These are phyloP conservation scores for Tephrocybe sp. DNA, from an alignment of 768 basidiomycete genomes.

Conservation along the genomic window DNA sequence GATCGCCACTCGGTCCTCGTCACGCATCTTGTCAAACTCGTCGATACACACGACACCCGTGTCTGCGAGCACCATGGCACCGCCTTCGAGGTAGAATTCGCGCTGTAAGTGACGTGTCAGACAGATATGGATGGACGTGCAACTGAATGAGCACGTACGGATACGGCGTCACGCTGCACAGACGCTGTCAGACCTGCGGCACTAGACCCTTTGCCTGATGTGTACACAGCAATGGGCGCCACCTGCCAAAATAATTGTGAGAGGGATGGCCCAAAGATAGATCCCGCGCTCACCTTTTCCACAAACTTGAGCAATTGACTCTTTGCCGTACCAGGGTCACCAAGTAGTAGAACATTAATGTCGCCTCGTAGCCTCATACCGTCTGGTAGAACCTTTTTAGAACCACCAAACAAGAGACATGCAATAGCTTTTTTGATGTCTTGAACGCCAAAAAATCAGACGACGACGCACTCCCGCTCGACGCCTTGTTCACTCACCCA, in stretches of 20 bases:
- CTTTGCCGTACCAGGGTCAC: conserved; percentile 98
- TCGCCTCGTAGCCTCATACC: conserved; percentile 97
- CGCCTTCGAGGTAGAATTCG: conserved; percentile 98
- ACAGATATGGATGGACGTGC: too few species aligned
- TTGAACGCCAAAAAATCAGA: conserved; percentile 29
- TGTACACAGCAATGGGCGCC: conserved; percentile 97
- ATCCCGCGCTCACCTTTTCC: conserved; percentile 65
- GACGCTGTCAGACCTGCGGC: conserved; percentile 98
- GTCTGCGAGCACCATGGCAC: conserved; percentile 98
- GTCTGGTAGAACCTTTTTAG: conserved; percentile 95
- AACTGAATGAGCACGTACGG: conserved; percentile 53
- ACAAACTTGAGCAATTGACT: conserved; percentile 98
- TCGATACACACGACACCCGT: conserved; percentile 99
- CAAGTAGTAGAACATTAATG: conserved; percentile 94
- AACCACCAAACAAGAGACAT: conserved; percentile 95
- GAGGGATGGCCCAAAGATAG: not conserved
- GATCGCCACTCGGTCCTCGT: conserved; percentile 98
- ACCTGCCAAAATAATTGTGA: conserved; percentile 52
- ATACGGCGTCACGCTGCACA: conserved; percentile 90
- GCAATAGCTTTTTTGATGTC: conserved; percentile 99
- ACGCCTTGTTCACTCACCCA: conserved; percentile 52
- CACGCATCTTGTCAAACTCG: conserved; percentile 99
- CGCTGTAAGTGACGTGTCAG: conserved; percentile 49
- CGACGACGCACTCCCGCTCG: not conserved
- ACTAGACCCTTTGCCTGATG: conserved; percentile 97